A percentile compares a stretch with the other conserved stretches of the same genome.
Evolutionary conservation across 495 filamentous ascomycete genomes (phyloP).

Genomic region (Tuber melanosporum): DNA sequence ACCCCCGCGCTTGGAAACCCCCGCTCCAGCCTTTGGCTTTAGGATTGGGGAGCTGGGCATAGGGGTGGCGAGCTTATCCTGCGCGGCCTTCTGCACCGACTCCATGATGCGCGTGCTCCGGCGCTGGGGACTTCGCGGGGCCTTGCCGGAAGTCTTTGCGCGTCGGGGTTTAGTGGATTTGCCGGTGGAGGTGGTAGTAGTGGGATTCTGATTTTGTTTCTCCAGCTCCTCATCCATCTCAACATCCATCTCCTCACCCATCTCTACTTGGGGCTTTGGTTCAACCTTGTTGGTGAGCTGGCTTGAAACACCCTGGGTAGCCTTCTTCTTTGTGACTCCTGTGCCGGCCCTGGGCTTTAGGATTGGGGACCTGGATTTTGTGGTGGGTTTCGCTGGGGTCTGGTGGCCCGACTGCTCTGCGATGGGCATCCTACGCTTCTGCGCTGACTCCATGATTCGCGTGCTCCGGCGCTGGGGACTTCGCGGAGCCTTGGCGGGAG

Average conservation of each 20-base stretch:
- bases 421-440: neutral
- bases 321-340: neutral
- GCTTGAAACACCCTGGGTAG: neutral
- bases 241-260: too few species aligned
- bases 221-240: neutral
- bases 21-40: neutral
- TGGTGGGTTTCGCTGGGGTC: neutral
- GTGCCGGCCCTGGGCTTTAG: neutral
- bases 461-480: neutral
- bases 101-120: neutral
- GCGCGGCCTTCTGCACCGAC: neutral
- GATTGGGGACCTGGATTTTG: neutral
- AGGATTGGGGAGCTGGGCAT: neutral
- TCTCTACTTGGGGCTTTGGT: neutral
- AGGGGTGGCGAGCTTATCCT: neutral
- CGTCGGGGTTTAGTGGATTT: neutral
- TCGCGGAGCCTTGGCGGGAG: neutral
- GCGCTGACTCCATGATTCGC: neutral
- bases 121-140: neutral
- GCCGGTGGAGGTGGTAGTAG: neutral
- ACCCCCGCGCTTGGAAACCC: neutral
- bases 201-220: neutral
- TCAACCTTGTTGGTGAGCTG: neutral
- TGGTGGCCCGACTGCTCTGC: too few species aligned
- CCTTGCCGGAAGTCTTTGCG: neutral